Evolutionary conservation across 169 alveolate genomes (phyloP).

Genomic region (Babesia caballi): DNA sequence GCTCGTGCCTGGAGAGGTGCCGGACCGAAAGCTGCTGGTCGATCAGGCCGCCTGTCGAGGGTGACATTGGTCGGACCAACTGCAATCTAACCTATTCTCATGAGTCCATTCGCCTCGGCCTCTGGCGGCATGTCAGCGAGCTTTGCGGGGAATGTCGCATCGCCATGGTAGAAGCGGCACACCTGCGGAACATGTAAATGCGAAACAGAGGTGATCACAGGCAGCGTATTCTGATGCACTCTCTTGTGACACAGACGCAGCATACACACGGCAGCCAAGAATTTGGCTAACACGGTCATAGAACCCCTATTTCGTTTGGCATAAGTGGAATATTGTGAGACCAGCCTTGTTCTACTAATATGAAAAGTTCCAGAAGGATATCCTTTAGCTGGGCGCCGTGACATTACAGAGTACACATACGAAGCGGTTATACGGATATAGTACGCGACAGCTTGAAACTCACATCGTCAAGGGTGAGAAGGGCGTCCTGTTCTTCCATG

Average conservation of each 20-base stretch:
- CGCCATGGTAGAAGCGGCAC: slow-evolving; percentile 30
- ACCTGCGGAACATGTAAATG: slow-evolving; percentile 1
- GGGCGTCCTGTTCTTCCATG: background rate
- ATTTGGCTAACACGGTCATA: background rate
- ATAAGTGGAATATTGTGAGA: background rate
- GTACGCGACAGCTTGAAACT: no score
- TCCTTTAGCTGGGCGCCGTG: no score
- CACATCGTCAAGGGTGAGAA: slow-evolving; percentile 15
- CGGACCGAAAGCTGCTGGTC: slow-evolving; percentile 28
- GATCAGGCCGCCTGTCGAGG: slow-evolving; percentile 3
- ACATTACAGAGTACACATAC: no score
- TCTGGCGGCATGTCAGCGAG: background rate
- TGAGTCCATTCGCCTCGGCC: background rate
- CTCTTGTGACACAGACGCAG: background rate
- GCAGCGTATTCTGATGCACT: background rate
- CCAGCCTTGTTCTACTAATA: background rate
- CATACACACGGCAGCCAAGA: background rate
- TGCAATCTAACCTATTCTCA: slow-evolving; percentile 5
- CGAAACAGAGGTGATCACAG: background rate
- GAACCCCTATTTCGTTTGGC: background rate
- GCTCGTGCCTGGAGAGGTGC: slow-evolving; percentile 41
- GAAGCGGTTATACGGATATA: no score
- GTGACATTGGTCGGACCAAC: background rate
- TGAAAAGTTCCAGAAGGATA: background rate
- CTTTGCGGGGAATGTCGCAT: slow-evolving; percentile 17